Evolutionary conservation across 495 filamentous ascomycete species (phyloP).

Genomic region (Xylaria curta): DNA sequence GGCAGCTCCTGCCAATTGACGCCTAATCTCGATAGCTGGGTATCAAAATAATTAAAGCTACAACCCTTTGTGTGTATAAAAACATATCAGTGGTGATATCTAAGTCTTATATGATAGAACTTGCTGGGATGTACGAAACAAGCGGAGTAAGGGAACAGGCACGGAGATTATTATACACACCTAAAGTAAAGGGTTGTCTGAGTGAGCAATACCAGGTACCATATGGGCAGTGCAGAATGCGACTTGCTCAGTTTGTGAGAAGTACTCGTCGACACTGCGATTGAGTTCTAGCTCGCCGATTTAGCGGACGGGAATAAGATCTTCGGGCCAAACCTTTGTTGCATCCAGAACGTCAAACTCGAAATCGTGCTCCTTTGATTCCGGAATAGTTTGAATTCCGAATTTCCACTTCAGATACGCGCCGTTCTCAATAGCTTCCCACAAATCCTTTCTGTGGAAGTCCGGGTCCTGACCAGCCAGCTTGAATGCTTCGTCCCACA

Average conservation of each 20-base stretch:
- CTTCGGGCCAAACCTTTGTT: slow-evolving; percentile 93
- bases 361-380: slow-evolving; percentile 76
- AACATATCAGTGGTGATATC: too few species aligned
- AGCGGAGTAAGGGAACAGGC: too few species aligned
- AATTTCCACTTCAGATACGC: slow-evolving; percentile 84
- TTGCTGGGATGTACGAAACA: too few species aligned
- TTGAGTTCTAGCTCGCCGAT: slow-evolving; percentile 86
- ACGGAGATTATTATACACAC: too few species aligned
- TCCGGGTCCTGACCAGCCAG: slow-evolving; percentile 83
- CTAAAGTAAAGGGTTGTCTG: slow-evolving; percentile 83
- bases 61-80: slow-evolving; percentile 62
- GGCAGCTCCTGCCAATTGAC: slow-evolving; percentile 87
- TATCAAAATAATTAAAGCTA: slow-evolving; percentile 89
- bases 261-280: slow-evolving; percentile 84
- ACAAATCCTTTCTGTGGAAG: slow-evolving; percentile 85
- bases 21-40: slow-evolving; percentile 81
- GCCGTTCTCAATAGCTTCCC: slow-evolving; percentile 78
- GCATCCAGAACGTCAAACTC: slow-evolving; percentile 91
- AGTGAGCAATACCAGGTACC: slow-evolving; percentile 87
- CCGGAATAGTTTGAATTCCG: slow-evolving; percentile 76
- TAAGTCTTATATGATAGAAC: too few species aligned
- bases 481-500: slow-evolving; percentile 90
- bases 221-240: slow-evolving; percentile 89
- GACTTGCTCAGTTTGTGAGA: slow-evolving; percentile 81
- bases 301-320: slow-evolving; percentile 77